Conservation (phyloP, 1,284 basidiomycete species). For the Blastosporella zonata region DNA sequence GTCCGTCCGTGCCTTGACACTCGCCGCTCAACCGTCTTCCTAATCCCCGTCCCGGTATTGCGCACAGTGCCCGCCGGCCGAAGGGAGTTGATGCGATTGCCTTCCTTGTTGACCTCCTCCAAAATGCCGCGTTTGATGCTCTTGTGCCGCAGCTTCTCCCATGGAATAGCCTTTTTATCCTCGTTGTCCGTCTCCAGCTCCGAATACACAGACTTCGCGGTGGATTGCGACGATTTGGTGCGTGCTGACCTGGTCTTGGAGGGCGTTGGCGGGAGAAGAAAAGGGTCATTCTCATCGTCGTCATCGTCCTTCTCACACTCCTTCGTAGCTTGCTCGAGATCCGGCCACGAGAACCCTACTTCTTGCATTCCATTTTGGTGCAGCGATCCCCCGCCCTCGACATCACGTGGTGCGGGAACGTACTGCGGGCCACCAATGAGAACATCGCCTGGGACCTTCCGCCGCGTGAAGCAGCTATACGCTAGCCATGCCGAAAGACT, state of each 20-base stretch:
- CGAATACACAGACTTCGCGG: slow-evolving; percentile 18
- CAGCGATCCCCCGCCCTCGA: slow-evolving; percentile 10
- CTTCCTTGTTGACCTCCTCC: slow-evolving; percentile 31
- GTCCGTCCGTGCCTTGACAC: slow-evolving; percentile 17
- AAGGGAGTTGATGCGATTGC: slow-evolving; percentile 29
- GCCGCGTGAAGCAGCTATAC: slow-evolving; percentile 22
- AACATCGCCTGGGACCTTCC: slow-evolving; percentile 12
- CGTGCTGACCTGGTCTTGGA: slow-evolving; percentile 7
- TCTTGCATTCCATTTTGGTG: slow-evolving; percentile 11
- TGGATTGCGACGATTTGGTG: slow-evolving; percentile 17
- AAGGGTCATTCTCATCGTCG: slow-evolving; percentile 18
- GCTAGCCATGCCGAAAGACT: slow-evolving; percentile 21
- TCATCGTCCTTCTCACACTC: neutral
- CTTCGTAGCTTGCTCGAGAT: slow-evolving; percentile 1
- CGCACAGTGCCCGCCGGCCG: slow-evolving; percentile 23
- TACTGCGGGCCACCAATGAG: slow-evolving; percentile 21
- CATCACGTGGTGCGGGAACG: slow-evolving; percentile 11
- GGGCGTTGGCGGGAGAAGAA: slow-evolving; percentile 19
- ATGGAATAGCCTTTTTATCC: slow-evolving; percentile 22
- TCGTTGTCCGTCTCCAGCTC: slow-evolving; percentile 14
- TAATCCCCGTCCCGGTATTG: slow-evolving; percentile 1
- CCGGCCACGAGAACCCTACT: slow-evolving; percentile 15
- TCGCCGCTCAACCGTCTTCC: slow-evolving; percentile 8
- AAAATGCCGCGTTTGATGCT: slow-evolving; percentile 36
- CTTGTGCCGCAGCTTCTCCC: slow-evolving; percentile 35